Evolutionary conservation across 2,329 filamentous ascomycete species (phyloP), one percentile per base, ranked within the genome.

Genomic region (Diaporthe capsici): DNA sequence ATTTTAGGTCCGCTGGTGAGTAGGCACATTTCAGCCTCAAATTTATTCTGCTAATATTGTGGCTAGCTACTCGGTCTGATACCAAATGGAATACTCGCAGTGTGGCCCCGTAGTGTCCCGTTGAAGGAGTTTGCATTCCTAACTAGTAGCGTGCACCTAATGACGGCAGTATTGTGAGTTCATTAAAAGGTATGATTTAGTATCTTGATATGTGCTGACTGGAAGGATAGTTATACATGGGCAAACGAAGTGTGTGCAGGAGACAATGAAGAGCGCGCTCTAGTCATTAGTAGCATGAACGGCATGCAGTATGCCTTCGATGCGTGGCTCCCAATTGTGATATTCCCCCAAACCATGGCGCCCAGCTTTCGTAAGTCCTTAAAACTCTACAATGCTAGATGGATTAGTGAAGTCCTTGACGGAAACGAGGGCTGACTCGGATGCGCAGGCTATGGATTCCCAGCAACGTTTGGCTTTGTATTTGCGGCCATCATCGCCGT

Each of bases 161-260:
- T 84, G 81, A 84, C 83, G 4, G 83, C 81, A 4, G 81, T 84
- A 2, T 83, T 81, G 82, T 83, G 78, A 68, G 80, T 78, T 34
- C 13, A 31, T 34, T 17, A n/a, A 3, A 4, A 15, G 6, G 4
- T 22, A 9, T 25, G 2, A 55, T 13, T 20, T 12, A 13, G 28
- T 7, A 1, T 12, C 8, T 0, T 31, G 3, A n/a, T 6, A 58
- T n/a, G 22, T 31, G 31, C 10, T 61, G n/a, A 67, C 44, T 12
- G 5, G 4, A 10, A 7, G 9, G 6, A 34, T n/a, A 78, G 77
- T 55, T 79, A 81, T 65, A 81, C 82, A 2, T 83, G 82, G 82
- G 82, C 81, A 4, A 82, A 82, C 51, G 82, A 83, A 67, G 78
- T 83, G 34, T 83, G 82, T 42, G 80, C 80, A 3, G 80, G 79